Conservation (phyloP, 805 yeast species). For the Saccharomyces eubayanus region DNA sequence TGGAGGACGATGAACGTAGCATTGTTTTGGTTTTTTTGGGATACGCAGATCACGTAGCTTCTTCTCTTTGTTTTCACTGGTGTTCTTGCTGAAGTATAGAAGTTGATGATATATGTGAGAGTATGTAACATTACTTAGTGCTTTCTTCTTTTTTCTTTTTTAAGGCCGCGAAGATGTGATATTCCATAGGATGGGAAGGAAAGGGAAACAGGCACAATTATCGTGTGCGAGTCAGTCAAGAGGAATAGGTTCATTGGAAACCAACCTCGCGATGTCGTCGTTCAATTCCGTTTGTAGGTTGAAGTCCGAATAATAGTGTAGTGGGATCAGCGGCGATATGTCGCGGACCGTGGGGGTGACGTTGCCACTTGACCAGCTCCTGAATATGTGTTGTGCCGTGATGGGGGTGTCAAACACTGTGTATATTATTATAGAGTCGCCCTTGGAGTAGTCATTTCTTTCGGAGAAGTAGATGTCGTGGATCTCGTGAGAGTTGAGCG, state of each 20-base stretch:
- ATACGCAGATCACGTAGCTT: neutral
- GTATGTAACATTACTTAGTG: neutral
- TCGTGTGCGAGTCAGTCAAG: neutral
- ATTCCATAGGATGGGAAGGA: neutral
- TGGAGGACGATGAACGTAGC: neutral
- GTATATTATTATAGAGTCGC: slow-evolving; percentile 12
- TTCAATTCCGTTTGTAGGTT: neutral
- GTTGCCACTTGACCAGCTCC: slow-evolving; percentile 4
- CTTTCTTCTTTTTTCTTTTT: neutral
- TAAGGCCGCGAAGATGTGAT: neutral
- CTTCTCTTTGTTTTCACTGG: slow-evolving; percentile 43
- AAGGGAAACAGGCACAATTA: neutral
- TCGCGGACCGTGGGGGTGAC: neutral
- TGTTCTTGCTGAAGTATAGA: slow-evolving; percentile 43
- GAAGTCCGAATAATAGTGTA: neutral
- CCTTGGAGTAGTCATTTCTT: slow-evolving; percentile 11
- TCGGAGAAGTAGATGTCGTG: slow-evolving; percentile 16
- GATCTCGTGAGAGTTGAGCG: neutral
- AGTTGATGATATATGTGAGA: neutral
- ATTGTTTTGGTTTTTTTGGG: no score
- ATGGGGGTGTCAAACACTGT: slow-evolving; percentile 8
- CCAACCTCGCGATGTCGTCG: neutral
- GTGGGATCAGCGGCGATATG: slow-evolving; percentile 4
- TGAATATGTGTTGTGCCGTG: slow-evolving; percentile 6
- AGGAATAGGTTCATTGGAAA: neutral